A percentile compares a stretch with the other conserved stretches of the same genome.
These are phyloP conservation scores for Tulasnella sp. DNA, from an alignment of 768 basidiomycete genomes.

Conservation along the genomic window DNA sequence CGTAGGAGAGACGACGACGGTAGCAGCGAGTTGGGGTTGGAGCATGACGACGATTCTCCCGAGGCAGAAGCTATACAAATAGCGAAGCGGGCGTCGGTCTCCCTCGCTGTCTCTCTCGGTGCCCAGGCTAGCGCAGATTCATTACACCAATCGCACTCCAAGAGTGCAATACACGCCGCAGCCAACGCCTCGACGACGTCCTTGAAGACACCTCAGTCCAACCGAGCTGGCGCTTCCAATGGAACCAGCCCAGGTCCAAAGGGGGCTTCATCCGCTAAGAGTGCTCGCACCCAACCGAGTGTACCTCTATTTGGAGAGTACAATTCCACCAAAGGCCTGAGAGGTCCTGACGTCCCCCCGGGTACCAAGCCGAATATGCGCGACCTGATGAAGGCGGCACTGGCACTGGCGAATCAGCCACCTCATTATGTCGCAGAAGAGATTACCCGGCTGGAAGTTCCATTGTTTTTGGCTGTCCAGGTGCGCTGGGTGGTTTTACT, in stretches of 20 bases:
- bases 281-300: background rate
- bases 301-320: constrained; percentile 14
- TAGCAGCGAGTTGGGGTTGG: constrained; percentile 3
- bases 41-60: background rate
- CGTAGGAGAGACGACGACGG: too few species aligned
- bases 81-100: background rate
- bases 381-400: constrained; percentile 50
- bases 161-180: background rate
- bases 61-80: constrained; percentile 21
- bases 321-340: constrained; percentile 4
- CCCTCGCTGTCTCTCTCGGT: background rate
- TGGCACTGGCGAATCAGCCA: constrained; percentile 52
- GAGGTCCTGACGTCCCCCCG: constrained; percentile 18
- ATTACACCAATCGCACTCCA: background rate
- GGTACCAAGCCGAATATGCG: constrained; percentile 54
- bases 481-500: constrained; percentile 43
- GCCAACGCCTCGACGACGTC: background rate
- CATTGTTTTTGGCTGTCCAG: constrained; percentile 69
- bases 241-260: background rate
- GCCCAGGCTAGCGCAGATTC: background rate
- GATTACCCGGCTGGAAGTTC: constrained; percentile 70
- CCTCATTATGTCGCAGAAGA: constrained; percentile 74
- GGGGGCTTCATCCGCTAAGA: background rate
- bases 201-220: background rate
- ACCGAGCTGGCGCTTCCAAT: background rate